Conservation (phyloP, 2,329 filamentous ascomycete species). For the Xylaria sp. region DNA sequence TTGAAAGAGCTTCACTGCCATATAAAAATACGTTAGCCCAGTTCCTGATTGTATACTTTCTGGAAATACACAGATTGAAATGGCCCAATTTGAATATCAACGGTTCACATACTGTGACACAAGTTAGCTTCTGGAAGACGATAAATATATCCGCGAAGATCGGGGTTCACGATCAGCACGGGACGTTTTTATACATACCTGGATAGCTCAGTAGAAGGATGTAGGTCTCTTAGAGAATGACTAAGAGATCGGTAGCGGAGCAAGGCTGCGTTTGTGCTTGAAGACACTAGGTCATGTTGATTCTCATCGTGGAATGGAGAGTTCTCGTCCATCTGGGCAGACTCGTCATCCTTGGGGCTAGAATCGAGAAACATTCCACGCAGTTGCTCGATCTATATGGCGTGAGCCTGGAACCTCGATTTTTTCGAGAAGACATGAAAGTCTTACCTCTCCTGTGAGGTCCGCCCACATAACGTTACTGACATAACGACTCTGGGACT, state of each 20-base stretch:
- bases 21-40: too few relatives aligned
- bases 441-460: conserved; percentile 40
- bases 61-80: too few relatives aligned
- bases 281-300: background rate
- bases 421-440: background rate
- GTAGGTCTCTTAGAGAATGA: conserved; percentile 33
- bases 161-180: too few relatives aligned
- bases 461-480: conserved; percentile 39
- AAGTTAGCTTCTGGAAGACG: too few relatives aligned
- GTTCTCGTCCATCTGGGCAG: conserved; percentile 5
- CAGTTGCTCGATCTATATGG: conserved; percentile 30
- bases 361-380: conserved; percentile 32
- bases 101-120: too few relatives aligned
- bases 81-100: too few relatives aligned
- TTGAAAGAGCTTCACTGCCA: conserved; percentile 33
- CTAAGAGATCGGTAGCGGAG: conserved; percentile 36
- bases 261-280: conserved; percentile 33
- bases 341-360: conserved; percentile 18
- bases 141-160: too few relatives aligned
- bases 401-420: conserved; percentile 9
- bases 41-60: too few relatives aligned
- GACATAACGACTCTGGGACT: conserved; percentile 31
- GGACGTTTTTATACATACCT: too few relatives aligned
- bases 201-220: conserved; percentile 34
- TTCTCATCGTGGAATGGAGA: conserved; percentile 14